These are phyloP conservation scores for Mycena chlorophos DNA, from an alignment of 768 basidiomycete genomes.

Conservation along the genomic window DNA sequence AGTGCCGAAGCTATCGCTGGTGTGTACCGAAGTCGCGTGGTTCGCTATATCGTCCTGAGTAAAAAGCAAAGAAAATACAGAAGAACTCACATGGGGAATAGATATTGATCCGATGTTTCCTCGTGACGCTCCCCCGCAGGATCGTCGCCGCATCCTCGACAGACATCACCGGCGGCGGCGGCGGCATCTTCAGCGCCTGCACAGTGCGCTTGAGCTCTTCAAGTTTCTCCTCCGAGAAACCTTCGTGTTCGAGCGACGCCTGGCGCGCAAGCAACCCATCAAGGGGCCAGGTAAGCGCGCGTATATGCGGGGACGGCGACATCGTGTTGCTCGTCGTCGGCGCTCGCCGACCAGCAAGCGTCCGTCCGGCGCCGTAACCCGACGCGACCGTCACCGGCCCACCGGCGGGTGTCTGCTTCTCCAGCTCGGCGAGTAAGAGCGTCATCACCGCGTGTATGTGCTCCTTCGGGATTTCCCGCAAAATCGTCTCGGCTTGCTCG, in stretches of 20 bases:
- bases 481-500: constrained; percentile 39
- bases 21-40: too few species aligned
- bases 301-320: constrained; percentile 12
- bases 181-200: not conserved
- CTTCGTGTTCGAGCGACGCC: constrained; percentile 38
- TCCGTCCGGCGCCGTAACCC: not conserved
- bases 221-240: constrained; percentile 46
- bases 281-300: constrained; percentile 14
- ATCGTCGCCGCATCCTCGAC: not conserved
- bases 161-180: not conserved
- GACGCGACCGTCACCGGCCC: not conserved
- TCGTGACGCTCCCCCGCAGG: not conserved
- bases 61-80: not conserved
- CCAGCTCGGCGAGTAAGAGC: constrained; percentile 8
- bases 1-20: too few species aligned
- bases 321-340: not conserved
- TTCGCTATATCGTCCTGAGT: too few species aligned
- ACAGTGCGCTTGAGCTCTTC: constrained; percentile 46
- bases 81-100: not conserved
- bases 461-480: constrained; percentile 41
- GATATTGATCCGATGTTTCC: not conserved
- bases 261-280: constrained; percentile 11
- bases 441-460: constrained; percentile 37
- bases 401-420: not conserved
- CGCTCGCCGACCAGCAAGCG: not conserved